Conservation (phyloP, 805 yeast genomes). For the Lipomyces chichibuensis region DNA sequence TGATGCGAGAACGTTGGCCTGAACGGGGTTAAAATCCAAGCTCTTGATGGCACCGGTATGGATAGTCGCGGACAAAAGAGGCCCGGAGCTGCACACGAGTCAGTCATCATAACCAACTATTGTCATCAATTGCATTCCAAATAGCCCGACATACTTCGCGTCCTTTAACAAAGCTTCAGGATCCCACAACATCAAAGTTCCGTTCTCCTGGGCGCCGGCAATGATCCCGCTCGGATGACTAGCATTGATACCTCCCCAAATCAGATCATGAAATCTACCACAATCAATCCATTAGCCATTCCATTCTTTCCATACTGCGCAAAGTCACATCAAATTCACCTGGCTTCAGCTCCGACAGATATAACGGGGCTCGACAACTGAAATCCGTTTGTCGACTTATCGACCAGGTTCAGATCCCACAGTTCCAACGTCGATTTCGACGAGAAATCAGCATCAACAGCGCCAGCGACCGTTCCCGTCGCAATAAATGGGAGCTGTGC, state of each 20-base stretch:
- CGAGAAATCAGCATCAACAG: constrained; percentile 85
- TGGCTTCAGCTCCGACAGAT: constrained; percentile 55
- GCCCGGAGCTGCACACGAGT: constrained; percentile 43
- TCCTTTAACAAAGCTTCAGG: constrained; percentile 49
- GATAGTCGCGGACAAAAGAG: constrained; percentile 56
- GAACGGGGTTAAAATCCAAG: constrained; percentile 75
- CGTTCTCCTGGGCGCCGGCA: constrained; percentile 90
- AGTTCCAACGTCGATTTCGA: constrained; percentile 77
- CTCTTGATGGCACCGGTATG: constrained; percentile 74
- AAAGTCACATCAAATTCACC: constrained; percentile 38
- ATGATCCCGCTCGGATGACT: constrained; percentile 57
- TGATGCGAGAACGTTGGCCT: constrained; percentile 72
- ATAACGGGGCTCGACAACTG: constrained; percentile 48
- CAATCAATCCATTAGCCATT: constrained; percentile 12
- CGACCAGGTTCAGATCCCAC: constrained; percentile 60
- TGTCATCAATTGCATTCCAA: neutral
- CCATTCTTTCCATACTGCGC: neutral
- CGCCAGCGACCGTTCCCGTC: constrained; percentile 95
- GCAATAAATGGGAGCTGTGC: constrained; percentile 70
- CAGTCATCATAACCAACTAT: neutral
- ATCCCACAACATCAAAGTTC: constrained; percentile 78
- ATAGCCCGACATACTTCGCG: constrained; percentile 18
- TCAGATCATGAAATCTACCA: constrained; percentile 68
- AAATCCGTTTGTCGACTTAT: constrained; percentile 42
- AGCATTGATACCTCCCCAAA: constrained; percentile 71